Evolutionary conservation across 2,329 filamentous ascomycete genomes (phyloP).

Genomic region (Plectosphaerella plurivora): DNA sequence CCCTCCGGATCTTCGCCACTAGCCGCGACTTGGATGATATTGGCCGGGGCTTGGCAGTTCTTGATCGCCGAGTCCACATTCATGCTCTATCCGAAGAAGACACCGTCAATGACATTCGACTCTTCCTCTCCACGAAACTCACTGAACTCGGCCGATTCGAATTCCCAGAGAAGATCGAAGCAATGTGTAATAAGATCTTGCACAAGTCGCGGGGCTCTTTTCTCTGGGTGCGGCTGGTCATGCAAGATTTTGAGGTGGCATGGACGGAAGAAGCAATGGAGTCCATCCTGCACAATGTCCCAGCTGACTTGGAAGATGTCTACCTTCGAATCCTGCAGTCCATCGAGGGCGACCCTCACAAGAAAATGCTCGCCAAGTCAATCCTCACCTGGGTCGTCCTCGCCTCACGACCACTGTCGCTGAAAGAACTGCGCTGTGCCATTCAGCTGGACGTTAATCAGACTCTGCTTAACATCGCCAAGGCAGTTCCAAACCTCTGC

Average conservation of each 20-base stretch:
- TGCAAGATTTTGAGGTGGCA: conserved; percentile 20
- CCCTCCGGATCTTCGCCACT: conserved; percentile 21
- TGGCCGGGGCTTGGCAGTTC: conserved; percentile 15
- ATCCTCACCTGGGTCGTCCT: conserved; percentile 18
- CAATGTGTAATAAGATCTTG: conserved; percentile 20
- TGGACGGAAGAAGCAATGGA: conserved; percentile 23
- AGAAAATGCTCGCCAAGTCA: conserved; percentile 15
- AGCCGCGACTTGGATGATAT: conserved; percentile 20
- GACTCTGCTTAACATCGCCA: conserved; percentile 18
- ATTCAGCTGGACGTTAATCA: conserved; percentile 17
- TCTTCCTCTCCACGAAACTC: conserved; percentile 15
- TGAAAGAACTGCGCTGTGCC: conserved; percentile 16
- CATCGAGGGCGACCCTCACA: conserved; percentile 15
- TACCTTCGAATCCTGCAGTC: conserved; percentile 18
- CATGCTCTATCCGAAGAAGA: conserved; percentile 13
- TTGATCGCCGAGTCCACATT: conserved; percentile 10
- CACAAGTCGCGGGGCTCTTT: conserved; percentile 22
- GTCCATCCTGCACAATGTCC: conserved; percentile 17
- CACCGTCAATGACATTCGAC: conserved; percentile 18
- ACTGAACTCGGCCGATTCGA: conserved; percentile 12
- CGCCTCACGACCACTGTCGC: conserved; percentile 16
- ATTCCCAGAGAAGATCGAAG: conserved; percentile 7
- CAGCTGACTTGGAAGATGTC: conserved; percentile 16
- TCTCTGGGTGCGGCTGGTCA: conserved; percentile 23
- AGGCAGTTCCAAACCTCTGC: conserved; percentile 20